A percentile compares a stretch with the other conserved stretches of the same genome.
These are phyloP conservation scores for Lentinus brumalis DNA, from an alignment of 768 basidiomycete genomes.

Conservation along the genomic window DNA sequence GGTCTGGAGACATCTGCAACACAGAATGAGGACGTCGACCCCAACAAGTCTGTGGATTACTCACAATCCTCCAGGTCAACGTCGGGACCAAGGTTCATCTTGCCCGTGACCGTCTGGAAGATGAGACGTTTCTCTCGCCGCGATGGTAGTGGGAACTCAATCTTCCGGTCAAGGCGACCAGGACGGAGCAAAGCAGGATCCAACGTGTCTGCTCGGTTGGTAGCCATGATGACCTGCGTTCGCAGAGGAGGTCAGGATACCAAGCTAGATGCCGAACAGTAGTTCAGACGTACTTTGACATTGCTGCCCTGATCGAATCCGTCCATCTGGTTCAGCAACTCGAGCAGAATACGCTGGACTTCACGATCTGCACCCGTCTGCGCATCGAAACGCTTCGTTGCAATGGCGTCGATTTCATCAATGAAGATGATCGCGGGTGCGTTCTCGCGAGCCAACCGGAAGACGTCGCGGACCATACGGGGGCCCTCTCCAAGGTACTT, in stretches of 20 bases:
- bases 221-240: conserved; percentile 96
- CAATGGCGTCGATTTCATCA: conserved; percentile 98
- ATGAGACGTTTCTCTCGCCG: conserved; percentile 94
- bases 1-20: conserved; percentile 90
- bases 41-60: conserved; percentile 31
- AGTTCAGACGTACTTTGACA: conserved; percentile 74
- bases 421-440: conserved; percentile 99
- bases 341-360: conserved; percentile 96
- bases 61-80: conserved; percentile 98
- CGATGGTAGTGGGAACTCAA: conserved; percentile 95
- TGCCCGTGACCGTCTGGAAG: conserved; percentile 95
- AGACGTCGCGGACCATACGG: conserved; percentile 99
- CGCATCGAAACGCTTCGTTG: conserved; percentile 98
- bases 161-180: conserved; percentile 96
- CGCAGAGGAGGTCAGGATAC: conserved; percentile 1
- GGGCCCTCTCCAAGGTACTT: conserved; percentile 99
- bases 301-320: conserved; percentile 99
- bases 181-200: conserved; percentile 97
- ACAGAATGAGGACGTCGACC: conserved; percentile 13
- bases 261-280: not conserved
- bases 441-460: conserved; percentile 96
- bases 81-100: conserved; percentile 98
- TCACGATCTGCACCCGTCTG: conserved; percentile 99
- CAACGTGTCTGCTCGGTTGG: conserved; percentile 96
- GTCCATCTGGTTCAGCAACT: conserved; percentile 98